Conservation (phyloP, 1,139 yeast species). For the Suhomyces chickasaworum region DNA sequence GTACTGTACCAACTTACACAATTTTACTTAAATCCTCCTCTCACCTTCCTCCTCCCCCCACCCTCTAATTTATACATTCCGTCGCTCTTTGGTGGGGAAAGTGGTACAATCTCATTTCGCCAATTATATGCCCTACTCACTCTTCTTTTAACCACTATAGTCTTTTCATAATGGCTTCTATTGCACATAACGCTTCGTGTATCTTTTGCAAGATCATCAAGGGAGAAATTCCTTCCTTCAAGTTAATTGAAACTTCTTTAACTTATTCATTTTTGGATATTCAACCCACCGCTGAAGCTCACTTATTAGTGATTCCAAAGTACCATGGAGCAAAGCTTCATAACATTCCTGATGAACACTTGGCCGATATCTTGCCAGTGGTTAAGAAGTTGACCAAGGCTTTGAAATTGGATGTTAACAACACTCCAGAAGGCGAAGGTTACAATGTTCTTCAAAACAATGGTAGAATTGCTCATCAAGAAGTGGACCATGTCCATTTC, state of each 20-base stretch:
- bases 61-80: neutral
- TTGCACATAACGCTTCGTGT: constrained; percentile 56
- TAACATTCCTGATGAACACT: constrained; percentile 86
- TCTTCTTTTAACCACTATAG: constrained; percentile 10
- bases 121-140: neutral
- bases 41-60: too few relatives aligned
- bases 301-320: constrained; percentile 86
- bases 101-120: neutral
- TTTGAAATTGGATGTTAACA: constrained; percentile 58
- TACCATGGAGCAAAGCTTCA: constrained; percentile 91
- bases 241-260: constrained; percentile 77
- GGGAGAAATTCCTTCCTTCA: constrained; percentile 92
- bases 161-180: constrained; percentile 24
- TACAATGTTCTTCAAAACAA: constrained; percentile 91
- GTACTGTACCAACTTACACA: neutral
- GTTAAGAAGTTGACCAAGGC: constrained; percentile 82
- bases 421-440: constrained; percentile 69
- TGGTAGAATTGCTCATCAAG: constrained; percentile 91
- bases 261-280: constrained; percentile 87
- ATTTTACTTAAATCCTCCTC: too few relatives aligned
- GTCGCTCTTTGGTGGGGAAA: neutral
- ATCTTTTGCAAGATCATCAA: constrained; percentile 91
- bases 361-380: constrained; percentile 81
- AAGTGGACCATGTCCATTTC: constrained; percentile 93
- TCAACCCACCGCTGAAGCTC: constrained; percentile 88